Evolutionary conservation across 768 basidiomycete genomes (phyloP), one percentile per base, ranked within the genome.

Genomic region (Ramaria rubella): DNA sequence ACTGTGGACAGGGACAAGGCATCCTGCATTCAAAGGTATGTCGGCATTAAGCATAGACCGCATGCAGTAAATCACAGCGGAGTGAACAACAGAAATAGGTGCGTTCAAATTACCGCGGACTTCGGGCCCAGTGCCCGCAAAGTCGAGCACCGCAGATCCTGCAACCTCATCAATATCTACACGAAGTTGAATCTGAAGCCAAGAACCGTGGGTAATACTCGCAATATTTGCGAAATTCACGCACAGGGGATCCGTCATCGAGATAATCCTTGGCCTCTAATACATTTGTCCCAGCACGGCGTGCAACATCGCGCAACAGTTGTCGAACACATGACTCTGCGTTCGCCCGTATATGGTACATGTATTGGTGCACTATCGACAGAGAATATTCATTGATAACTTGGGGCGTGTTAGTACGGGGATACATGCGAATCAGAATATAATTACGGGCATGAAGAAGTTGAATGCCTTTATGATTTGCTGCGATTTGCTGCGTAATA

Each of bases 21-120:
- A 96, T 1, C 94, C 94, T 23, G 92, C 90, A 67, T 97, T 97
- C 26, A 97, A 77, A 11, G 94, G 94, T 43, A 96, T 95, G 63
- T 93, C 87, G 30, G 81, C 68, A 67, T 90, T 82, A 30, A 93
- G 74, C 90, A 92, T 92, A 17, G 88, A 74, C 27, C 90, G 81
- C 81, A 92, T 86, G 72, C 87, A 92, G 68, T 93, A 93, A 59
- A 92, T 91, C 36, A 92, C 84, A 3, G 90, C 89, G 2, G 87
- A 88, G 64, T 91, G 89, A 4, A 87, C 89, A 38, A 93, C 91
- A 4, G 86, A 87, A 51, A 90, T 84, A 0, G 92, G 92, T 12
- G 89, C 67, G 69, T 94, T 94, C 53, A 94, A 75, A 64, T 91
- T 91, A 43, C 89, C 88, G 31, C 87, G 82, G 55, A 90, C 83